A percentile compares a stretch with the other conserved stretches of the same genome.
These are phyloP conservation scores for Mycocentrospora acerina DNA, from an alignment of 2,329 filamentous ascomycete species.

Conservation along the genomic window DNA sequence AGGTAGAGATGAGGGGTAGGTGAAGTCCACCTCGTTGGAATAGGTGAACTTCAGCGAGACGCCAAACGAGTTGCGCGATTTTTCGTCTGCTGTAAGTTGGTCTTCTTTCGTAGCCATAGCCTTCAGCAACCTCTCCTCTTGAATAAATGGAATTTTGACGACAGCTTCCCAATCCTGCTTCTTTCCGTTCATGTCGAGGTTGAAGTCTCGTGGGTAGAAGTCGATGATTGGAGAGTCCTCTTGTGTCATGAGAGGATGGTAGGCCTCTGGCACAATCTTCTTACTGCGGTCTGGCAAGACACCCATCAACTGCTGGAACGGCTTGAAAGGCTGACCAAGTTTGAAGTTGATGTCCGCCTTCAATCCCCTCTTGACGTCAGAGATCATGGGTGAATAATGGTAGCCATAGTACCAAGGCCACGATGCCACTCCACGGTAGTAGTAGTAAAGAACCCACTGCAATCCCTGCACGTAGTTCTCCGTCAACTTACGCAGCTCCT, in stretches of 20 bases:
- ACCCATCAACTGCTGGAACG: constrained; percentile 97
- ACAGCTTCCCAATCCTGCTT: constrained; percentile 99
- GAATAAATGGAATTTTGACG: constrained; percentile 98
- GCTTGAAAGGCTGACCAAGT: constrained; percentile 90
- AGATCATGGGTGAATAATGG: constrained; percentile 97
- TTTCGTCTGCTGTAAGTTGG: constrained; percentile 75
- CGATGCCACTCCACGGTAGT: constrained; percentile 93
- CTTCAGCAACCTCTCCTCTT: constrained; percentile 78
- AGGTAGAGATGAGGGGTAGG: constrained; percentile 83
- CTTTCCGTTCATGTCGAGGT: constrained; percentile 98
- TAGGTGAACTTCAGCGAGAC: constrained; percentile 93
- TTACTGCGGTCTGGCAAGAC: constrained; percentile 97
- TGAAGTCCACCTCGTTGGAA: constrained; percentile 72
- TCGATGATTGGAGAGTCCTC: constrained; percentile 90
- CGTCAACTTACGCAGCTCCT: constrained; percentile 76
- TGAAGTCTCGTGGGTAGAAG: constrained; percentile 96
- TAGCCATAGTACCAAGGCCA: constrained; percentile 99
- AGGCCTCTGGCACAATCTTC: constrained; percentile 84
- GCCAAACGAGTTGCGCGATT: constrained; percentile 83
- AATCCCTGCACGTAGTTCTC: constrained; percentile 98
- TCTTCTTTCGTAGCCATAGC: constrained; percentile 87
- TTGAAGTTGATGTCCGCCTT: constrained; percentile 87
- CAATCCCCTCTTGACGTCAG: constrained; percentile 86
- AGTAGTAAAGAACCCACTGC: constrained; percentile 98
- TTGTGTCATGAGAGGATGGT: constrained; percentile 91